phyloP scores from a whole-genome alignment of 441 rosid species.

The Biscutella auriculata region DNA sequence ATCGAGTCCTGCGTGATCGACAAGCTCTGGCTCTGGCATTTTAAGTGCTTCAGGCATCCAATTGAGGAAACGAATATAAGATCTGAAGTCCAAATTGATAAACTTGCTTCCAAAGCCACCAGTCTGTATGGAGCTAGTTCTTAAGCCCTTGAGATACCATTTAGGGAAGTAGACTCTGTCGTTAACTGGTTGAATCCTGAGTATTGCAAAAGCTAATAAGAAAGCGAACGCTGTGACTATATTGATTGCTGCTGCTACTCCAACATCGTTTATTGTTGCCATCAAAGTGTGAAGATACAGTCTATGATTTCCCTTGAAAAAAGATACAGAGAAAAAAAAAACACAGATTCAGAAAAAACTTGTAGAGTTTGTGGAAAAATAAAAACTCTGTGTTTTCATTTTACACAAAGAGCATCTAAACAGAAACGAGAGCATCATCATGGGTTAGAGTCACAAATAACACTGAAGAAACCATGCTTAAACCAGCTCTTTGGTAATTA shows the following conservation, averaged over 20 bases:
- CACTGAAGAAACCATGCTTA: conserved; percentile 2
- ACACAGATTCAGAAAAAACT: conserved; percentile 6
- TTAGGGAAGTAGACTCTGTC: too few relatives aligned
- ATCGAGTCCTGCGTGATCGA: conserved; percentile 96
- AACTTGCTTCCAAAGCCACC: conserved; percentile 60
- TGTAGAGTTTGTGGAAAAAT: not conserved
- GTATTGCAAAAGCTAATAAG: conserved; percentile 71
- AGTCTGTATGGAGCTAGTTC: conserved; percentile 52
- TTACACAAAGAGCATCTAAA: not conserved
- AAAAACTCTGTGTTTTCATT: not conserved
- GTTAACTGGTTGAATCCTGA: conserved; percentile 92
- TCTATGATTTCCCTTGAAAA: not conserved
- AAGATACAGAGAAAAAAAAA: not conserved
- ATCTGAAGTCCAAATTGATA: conserved; percentile 66
- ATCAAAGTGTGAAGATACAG: conserved; percentile 16
- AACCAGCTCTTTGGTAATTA: not conserved
- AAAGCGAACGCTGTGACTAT: conserved; percentile 64
- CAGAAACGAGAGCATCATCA: not conserved
- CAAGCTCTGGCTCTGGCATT: conserved; percentile 93
- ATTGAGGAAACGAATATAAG: conserved; percentile 58
- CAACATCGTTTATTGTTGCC: conserved; percentile 75
- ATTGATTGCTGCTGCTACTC: conserved; percentile 77
- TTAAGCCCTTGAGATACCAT: conserved; percentile 70
- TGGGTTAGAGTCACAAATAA: conserved; percentile 15
- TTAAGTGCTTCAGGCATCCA: conserved; percentile 94